These are phyloP conservation scores for Phaeotremella fagi DNA, from an alignment of 768 basidiomycete species.

Conservation along the genomic window DNA sequence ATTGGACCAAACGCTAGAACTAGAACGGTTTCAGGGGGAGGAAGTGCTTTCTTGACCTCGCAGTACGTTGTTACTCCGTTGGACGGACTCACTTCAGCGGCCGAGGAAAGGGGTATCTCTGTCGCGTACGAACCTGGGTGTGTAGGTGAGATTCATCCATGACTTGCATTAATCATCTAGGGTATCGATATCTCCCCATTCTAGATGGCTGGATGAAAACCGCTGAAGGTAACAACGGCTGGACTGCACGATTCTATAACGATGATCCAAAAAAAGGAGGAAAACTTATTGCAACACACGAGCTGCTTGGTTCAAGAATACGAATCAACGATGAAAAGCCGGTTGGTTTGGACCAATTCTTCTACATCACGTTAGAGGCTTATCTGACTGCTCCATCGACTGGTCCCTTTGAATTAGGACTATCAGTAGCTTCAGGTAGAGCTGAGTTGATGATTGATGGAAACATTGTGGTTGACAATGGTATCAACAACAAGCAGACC, in stretches of 20 bases:
- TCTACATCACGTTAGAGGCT: slow-evolving; percentile 60
- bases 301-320: slow-evolving; percentile 56
- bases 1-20: slow-evolving; percentile 55
- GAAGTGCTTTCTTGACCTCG: slow-evolving; percentile 65
- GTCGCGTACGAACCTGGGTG: slow-evolving; percentile 57
- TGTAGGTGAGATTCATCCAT: not conserved
- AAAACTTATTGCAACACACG: not conserved
- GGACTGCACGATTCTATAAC: slow-evolving; percentile 58
- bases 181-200: slow-evolving; percentile 64
- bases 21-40: slow-evolving; percentile 56
- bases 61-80: slow-evolving; percentile 65
- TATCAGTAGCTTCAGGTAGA: not conserved
- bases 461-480: slow-evolving; percentile 11
- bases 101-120: slow-evolving; percentile 47
- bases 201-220: slow-evolving; percentile 52
- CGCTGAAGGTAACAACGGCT: slow-evolving; percentile 49
- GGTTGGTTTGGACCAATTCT: slow-evolving; percentile 54
- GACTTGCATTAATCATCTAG: slow-evolving; percentile 45
- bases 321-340: slow-evolving; percentile 64
- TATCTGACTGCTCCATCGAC: slow-evolving; percentile 53
- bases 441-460: slow-evolving; percentile 13
- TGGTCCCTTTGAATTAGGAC: slow-evolving; percentile 53
- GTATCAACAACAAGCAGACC: slow-evolving; percentile 7
- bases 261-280: slow-evolving; percentile 55
- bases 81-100: slow-evolving; percentile 56